Evolutionary conservation across 441 rosid genomes (phyloP), one percentile per base, ranked within the genome.

Genomic region (Croton setiger): DNA sequence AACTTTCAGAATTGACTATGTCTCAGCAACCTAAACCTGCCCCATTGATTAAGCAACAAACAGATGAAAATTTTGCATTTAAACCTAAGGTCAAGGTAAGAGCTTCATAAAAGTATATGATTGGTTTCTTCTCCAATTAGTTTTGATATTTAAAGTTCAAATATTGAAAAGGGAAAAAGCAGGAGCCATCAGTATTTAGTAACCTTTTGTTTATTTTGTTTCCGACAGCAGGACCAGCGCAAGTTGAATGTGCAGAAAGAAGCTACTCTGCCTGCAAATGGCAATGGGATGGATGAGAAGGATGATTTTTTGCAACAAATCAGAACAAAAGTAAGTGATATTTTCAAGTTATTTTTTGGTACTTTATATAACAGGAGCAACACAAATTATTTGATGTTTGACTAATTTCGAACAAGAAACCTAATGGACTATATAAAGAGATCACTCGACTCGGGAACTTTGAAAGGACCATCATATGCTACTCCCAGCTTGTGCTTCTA

Each of bases 281-380:
- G 72, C 60, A 78, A 76, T 73, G 83, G 72, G 65, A 23, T 66
- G 71, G 91, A 81, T 47, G 94, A 87, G 63, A 84, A 83, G 81
- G 96, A 78, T 21, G 96, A 94, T 68, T 88, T 94, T 73, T 84
- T 89, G 72, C 86, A 85, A 60, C 97, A 91, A 79, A 91, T 91
- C 49, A 77, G 92, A 85, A 57, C 82, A 53, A 89, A 90, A 82
- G 94, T 88, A 71, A 81, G 96, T 78, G 61, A 63, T 21, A 6
- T 33, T 65, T 68, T 65, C 44, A 17, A 18, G 9, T 51, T n/a
- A 0, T 45, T 64, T 66, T 73, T 17, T 71, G 72, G 18, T 33
- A n/a, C 63, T 68, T 64, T 43, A 17, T 17, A 7, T 6, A 20
- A 13, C 20, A 15, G 8, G 45, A 36, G 6, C 9, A 57, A 13